Evolutionary conservation across 1,284 basidiomycete species (phyloP).

Genomic region (Trichosporon ovoides): DNA sequence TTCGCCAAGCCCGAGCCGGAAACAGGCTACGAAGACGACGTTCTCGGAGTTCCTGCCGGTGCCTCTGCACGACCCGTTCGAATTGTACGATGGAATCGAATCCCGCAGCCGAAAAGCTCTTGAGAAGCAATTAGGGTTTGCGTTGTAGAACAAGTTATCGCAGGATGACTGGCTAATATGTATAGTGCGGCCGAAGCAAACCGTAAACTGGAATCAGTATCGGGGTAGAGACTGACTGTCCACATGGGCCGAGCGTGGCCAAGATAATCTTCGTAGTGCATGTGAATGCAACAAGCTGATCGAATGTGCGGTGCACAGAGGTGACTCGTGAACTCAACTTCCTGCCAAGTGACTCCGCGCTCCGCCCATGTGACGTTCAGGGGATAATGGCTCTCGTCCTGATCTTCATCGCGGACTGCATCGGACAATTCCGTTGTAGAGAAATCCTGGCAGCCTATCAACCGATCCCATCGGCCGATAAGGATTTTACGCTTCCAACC

Average conservation of each 20-base stretch:
- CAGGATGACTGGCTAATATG: background rate
- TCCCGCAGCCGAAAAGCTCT: constrained; percentile 7
- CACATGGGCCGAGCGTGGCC: background rate
- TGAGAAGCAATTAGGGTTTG: constrained; percentile 11
- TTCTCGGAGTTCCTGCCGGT: constrained; percentile 25
- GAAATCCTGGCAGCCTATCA: too few species aligned
- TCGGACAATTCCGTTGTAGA: too few species aligned
- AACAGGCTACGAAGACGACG: constrained; percentile 7
- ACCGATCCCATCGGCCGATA: too few species aligned
- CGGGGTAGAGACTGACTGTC: too few species aligned
- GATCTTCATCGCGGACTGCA: too few species aligned
- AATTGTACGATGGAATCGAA: constrained; percentile 28
- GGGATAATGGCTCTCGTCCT: too few species aligned
- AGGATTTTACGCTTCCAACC: too few species aligned
- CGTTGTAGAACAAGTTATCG: background rate
- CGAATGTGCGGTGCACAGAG: background rate
- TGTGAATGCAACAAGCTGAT: background rate
- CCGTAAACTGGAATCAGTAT: too few species aligned
- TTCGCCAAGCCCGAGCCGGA: constrained; percentile 9
- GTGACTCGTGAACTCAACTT: too few species aligned
- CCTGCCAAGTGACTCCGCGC: too few species aligned
- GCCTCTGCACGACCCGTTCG: constrained; percentile 27
- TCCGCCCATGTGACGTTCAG: too few species aligned
- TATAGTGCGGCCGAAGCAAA: background rate
- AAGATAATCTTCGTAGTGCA: background rate